phyloP scores from a whole-genome alignment of 78 protist genomes.

The Dictyostelium intermedium region DNA sequence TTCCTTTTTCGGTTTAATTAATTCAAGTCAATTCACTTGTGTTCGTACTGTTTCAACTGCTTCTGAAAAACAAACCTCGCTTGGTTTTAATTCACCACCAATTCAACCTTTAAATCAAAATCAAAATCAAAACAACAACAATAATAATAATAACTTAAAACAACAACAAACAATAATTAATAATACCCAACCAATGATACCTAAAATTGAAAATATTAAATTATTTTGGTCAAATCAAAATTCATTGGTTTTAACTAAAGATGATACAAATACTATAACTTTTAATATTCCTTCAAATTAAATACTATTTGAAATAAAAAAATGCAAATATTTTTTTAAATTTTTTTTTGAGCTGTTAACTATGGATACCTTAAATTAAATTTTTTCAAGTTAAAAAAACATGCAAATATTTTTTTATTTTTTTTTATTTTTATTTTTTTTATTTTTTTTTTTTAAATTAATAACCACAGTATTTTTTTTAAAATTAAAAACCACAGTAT shows the following conservation, averaged over 20 bases:
- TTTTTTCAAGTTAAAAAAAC: too few species aligned
- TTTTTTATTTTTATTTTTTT: too few species aligned
- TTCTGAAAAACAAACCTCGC: neutral
- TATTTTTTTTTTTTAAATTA: too few species aligned
- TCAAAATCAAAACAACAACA: too few species aligned
- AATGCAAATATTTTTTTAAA: neutral
- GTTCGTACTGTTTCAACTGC: conserved; percentile 7
- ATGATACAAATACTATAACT: conserved; percentile 21
- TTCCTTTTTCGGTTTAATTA: conserved; percentile 42
- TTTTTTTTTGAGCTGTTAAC: too few species aligned
- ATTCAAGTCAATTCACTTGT: conserved; percentile 43
- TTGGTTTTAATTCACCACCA: neutral
- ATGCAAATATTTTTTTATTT: too few species aligned
- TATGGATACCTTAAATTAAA: too few species aligned
- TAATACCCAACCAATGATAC: neutral
- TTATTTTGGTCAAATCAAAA: conserved; percentile 23
- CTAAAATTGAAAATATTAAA: conserved; percentile 53
- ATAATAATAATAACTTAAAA: neutral
- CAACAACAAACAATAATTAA: neutral
- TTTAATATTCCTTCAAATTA: neutral
- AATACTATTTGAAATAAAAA: too few species aligned
- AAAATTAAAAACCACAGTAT: too few species aligned
- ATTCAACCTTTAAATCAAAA: neutral
- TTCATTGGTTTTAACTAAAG: conserved; percentile 16
- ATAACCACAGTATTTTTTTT: too few species aligned